Evolutionary conservation across 2,329 filamentous ascomycete species (phyloP).

Genomic region (Talaromyces sp.): DNA sequence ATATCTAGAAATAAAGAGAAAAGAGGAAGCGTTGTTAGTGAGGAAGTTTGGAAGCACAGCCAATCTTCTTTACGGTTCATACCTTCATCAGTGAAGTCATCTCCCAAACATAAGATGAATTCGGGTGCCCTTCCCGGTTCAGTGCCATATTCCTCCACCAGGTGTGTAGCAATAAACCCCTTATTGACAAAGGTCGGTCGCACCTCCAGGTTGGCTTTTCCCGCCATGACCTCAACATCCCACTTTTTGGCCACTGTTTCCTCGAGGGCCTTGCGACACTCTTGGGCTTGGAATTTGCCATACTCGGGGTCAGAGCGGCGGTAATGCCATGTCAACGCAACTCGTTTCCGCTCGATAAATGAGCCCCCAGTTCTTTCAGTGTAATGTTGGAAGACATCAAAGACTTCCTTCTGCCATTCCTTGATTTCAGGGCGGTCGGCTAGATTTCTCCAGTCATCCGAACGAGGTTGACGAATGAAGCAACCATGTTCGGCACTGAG

Average conservation of each 20-base stretch:
- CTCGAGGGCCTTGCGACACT: slow-evolving; percentile 82
- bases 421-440: slow-evolving; percentile 79
- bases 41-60: not conserved
- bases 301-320: slow-evolving; percentile 86
- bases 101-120: slow-evolving; percentile 87
- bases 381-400: slow-evolving; percentile 83
- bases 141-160: slow-evolving; percentile 72
- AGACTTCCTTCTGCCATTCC: slow-evolving; percentile 86
- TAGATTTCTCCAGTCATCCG: slow-evolving; percentile 81
- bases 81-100: slow-evolving; percentile 98
- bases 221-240: slow-evolving; percentile 95
- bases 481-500: slow-evolving; percentile 96
- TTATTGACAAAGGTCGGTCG: slow-evolving; percentile 98
- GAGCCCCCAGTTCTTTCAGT: slow-evolving; percentile 85
- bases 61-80: slow-evolving; percentile 32
- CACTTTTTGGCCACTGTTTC: slow-evolving; percentile 73
- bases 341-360: slow-evolving; percentile 91
- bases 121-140: slow-evolving; percentile 65
- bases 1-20: slow-evolving; percentile 53
- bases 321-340: slow-evolving; percentile 97
- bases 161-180: slow-evolving; percentile 85
- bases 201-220: slow-evolving; percentile 96
- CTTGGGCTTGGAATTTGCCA: slow-evolving; percentile 74
- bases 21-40: slow-evolving; percentile 30
- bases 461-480: slow-evolving; percentile 82